Conservation (phyloP, 164 flowering plant species). For the Euptelea pleiosperma region DNA sequence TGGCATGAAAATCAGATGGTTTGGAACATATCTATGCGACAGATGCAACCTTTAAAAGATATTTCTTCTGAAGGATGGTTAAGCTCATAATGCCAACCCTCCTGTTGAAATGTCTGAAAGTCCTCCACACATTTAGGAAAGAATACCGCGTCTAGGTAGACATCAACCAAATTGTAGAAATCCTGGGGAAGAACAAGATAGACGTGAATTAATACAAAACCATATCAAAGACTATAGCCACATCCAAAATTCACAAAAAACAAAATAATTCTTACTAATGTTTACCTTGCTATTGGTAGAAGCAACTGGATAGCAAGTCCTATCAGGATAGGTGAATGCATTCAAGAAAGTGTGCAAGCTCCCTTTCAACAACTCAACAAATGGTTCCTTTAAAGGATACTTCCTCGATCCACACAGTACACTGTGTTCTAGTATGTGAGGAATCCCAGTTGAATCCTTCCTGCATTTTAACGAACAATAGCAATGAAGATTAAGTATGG, state of each 20-base stretch:
- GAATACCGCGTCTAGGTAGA: slow-evolving; percentile 96
- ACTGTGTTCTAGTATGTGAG: slow-evolving; percentile 97
- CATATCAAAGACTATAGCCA: neutral
- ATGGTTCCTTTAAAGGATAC: slow-evolving; percentile 97
- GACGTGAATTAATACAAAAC: slow-evolving; percentile 3
- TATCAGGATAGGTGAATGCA: slow-evolving; percentile 98
- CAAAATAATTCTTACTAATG: slow-evolving; percentile 3
- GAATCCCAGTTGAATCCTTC: slow-evolving; percentile 94
- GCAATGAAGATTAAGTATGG: too few relatives aligned
- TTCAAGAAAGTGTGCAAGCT: slow-evolving; percentile 91
- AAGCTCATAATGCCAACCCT: slow-evolving; percentile 99
- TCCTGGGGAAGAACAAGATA: slow-evolving; percentile 46
- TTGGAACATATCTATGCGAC: neutral
- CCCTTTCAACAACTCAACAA: slow-evolving; percentile 93
- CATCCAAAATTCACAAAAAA: neutral
- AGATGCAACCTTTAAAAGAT: slow-evolving; percentile 69
- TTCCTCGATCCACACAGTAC: slow-evolving; percentile 97
- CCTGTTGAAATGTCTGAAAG: slow-evolving; percentile 87
- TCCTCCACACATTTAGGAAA: slow-evolving; percentile 95
- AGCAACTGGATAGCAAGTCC: slow-evolving; percentile 99
- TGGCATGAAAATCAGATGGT: neutral
- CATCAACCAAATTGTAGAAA: slow-evolving; percentile 96
- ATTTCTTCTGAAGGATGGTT: slow-evolving; percentile 84
- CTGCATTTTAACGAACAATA: slow-evolving; percentile 39
- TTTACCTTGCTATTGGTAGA: slow-evolving; percentile 88